These are phyloP conservation scores for Dactylella cylindrospora DNA, from an alignment of 2,329 filamentous ascomycete species.

Conservation along the genomic window DNA sequence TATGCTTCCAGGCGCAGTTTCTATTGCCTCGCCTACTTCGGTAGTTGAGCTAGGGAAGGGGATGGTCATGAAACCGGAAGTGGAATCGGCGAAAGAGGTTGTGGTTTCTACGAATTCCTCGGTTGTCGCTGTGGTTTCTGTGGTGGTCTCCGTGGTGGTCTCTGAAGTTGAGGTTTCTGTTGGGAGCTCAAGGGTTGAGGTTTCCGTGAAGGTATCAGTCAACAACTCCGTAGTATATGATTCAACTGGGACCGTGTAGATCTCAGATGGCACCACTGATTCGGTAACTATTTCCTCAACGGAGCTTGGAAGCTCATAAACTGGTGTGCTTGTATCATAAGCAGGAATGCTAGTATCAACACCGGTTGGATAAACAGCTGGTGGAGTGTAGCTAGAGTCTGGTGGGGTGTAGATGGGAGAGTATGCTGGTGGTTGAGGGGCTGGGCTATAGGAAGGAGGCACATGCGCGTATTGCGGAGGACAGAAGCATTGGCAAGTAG, in stretches of 20 bases:
- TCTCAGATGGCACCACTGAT: not conserved
- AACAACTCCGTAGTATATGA: not conserved
- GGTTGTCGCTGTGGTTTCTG: no score
- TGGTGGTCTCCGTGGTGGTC: not conserved
- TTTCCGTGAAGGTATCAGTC: not conserved
- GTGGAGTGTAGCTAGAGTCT: not conserved
- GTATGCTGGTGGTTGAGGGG: not conserved
- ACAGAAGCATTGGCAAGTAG: conserved; percentile 31
- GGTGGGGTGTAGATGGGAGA: conserved; percentile 2
- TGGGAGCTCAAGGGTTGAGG: not conserved
- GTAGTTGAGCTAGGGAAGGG: conserved; percentile 3
- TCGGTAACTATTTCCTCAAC: no score
- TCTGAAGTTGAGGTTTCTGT: conserved; percentile 1
- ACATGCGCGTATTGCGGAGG: conserved; percentile 1
- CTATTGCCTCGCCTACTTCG: no score
- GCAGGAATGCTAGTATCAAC: no score
- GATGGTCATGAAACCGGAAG: conserved; percentile 33
- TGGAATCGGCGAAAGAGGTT: conserved; percentile 1
- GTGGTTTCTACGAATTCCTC: no score
- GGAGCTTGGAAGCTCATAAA: no score
- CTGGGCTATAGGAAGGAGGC: not conserved
- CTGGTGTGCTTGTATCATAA: no score
- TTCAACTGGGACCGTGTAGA: not conserved
- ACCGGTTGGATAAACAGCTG: no score
- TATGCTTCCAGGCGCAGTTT: no score